Evolutionary conservation across 169 alveolate species (phyloP), one percentile per base, ranked within the genome.

Genomic region (Eimeria necatrix): DNA sequence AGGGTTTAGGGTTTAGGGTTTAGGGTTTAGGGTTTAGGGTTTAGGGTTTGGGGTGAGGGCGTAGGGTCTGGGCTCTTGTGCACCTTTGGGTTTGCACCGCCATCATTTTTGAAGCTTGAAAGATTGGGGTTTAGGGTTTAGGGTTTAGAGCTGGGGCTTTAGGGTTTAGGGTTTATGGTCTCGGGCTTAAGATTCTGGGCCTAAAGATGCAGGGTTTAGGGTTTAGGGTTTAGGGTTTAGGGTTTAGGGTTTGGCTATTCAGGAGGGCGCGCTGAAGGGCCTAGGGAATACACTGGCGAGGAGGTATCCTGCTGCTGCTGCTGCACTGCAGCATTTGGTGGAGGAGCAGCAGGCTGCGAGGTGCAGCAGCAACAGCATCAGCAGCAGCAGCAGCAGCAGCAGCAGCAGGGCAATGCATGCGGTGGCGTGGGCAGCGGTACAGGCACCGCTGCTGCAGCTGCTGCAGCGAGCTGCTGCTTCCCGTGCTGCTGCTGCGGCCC

Each of bases 371-470:
- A 7, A 60, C 87, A 76, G 87, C 87, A 76, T 64, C 87, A 76
- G 46, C 61, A n/a, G 87, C 87, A 76, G 64, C 87, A 48, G 32
- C 87, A 41, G 61, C 61, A 76, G 64, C 87, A 26, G 61, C 61
- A 76, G 87, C 87, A 48, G 41, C 87, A 49, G 51, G 24, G 64
- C 68, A 41, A 46, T 76, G 87, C 59, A 46, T 49, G n/a, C 87
- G 48, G 87, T 76, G 26, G 87, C 87, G 51, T 76, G 87, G 87
- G 87, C 87, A 9, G 87, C 64, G 12, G 87, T 32, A 8, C 87
- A 76, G 61, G 87, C 87, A 60, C 87, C 87, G 46, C 61, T 76
- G 87, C 87, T 76, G 87, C 87, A 76, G 61, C 41, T 48, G 87
- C 61, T 76, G 87, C 87, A 76, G 87, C 87, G 48, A 16, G 87